Conservation (phyloP, 2,329 filamentous ascomycete genomes). For the Penicillium capsulatum region DNA sequence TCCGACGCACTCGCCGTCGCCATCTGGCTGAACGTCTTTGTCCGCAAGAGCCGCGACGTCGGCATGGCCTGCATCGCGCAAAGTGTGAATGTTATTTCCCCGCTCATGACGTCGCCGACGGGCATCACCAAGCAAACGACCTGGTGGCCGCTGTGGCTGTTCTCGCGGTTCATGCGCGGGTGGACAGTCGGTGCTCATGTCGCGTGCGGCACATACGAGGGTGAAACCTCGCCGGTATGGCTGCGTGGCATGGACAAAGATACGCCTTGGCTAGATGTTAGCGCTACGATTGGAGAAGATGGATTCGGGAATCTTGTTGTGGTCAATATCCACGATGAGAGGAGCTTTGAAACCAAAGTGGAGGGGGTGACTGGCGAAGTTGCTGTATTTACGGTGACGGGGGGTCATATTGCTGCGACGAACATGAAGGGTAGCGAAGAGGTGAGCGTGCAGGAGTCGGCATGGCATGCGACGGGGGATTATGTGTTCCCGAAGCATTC, state of each 20-base stretch:
- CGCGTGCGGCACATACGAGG: slow-evolving; percentile 59
- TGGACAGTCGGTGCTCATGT: slow-evolving; percentile 65
- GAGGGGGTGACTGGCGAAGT: slow-evolving; percentile 53
- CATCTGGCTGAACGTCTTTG: slow-evolving; percentile 71
- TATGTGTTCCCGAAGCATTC: slow-evolving; percentile 68
- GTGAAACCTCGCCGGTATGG: slow-evolving; percentile 45
- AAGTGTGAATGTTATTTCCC: slow-evolving; percentile 72
- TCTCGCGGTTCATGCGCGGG: slow-evolving; percentile 69
- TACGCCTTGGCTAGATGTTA: slow-evolving; percentile 56
- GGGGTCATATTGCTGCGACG: slow-evolving; percentile 52
- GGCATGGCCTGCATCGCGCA: slow-evolving; percentile 79
- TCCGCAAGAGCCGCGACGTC: slow-evolving; percentile 65
- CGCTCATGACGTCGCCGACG: slow-evolving; percentile 64
- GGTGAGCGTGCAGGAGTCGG: slow-evolving; percentile 57
- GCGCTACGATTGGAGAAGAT: slow-evolving; percentile 44
- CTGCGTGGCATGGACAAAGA: slow-evolving; percentile 52
- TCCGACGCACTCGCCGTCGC: slow-evolving; percentile 72
- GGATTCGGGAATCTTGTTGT: slow-evolving; percentile 65
- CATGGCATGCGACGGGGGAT: slow-evolving; percentile 59
- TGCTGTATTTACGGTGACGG: slow-evolving; percentile 61
- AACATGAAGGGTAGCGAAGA: slow-evolving; percentile 62
- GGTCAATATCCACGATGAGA: slow-evolving; percentile 64
- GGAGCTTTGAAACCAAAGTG: slow-evolving; percentile 58
- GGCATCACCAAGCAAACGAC: slow-evolving; percentile 68
- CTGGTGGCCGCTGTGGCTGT: slow-evolving; percentile 70